Base-by-base conservation (phyloP, 2,329 filamentous ascomycete genomes). In the Fusarium kyushuense region DNA sequence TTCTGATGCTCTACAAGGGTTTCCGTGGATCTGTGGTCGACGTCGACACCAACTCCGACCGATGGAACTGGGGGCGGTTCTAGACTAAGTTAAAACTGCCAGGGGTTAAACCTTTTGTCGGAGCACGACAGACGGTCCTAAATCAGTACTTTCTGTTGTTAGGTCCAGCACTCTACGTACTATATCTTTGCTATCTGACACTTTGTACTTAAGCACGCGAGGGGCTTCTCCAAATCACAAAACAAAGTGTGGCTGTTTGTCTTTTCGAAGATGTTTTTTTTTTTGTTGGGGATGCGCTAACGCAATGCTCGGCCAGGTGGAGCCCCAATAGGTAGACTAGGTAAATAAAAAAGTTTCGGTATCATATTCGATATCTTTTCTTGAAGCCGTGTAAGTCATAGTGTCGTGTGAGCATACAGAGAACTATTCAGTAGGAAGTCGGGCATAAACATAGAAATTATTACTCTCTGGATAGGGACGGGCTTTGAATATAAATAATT, bases 261-360 rank as follows among this genome's bases (percentile, higher is more conserved):
- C 55, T 52, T 49, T 46, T 58, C 33, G 54, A 55, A 57, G 57
- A 57, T 59, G 41, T 33, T 29, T 49, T 61, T 74, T n/a, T n/a
- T 72, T 61, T 74, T 74, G 72, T 74, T 74, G 72, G 72, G 72
- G 72, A 74, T 70, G 57, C 72, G 69, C 72, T 74, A 74, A 74
- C 67, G 70, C 68, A 71, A 54, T 62, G 32, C 32, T 9, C 32
- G 21, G 35, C 58, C 49, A 64, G 58, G 69, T 72, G 71, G 68
- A 58, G 60, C 60, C 63, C 63, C 61, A 53, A 57, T 45, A 30
- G 33, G 47, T 40, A 46, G 33, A 40, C 48, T 51, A 30, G 11
- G 40, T 45, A 42, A n/a, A n/a, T n/a, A n/a, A n/a, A 53, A 46
- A 38, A 25, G 27, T 19, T 54, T 47, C 45, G 53, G 42, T 47